phyloP scores from a whole-genome alignment of 179 eudicot genomes.

The Sideroxylon spinosum region DNA sequence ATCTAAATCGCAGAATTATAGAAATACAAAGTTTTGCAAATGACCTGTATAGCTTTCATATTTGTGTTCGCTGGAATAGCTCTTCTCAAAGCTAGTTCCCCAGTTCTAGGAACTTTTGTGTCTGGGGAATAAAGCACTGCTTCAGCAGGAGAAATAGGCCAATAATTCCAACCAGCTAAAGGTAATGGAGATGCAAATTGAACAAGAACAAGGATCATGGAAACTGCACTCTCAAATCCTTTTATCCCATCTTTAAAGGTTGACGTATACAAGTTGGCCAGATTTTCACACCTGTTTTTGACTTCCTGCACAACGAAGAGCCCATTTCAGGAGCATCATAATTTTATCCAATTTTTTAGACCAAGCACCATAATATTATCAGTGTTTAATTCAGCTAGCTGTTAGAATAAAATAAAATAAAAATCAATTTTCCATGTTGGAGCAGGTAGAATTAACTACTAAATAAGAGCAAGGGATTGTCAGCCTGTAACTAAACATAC shows the following conservation, averaged over 20 bases:
- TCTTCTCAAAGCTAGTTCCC: conserved; percentile 85
- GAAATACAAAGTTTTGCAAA: background rate
- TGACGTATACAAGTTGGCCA: conserved; percentile 18
- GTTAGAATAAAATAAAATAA: background rate
- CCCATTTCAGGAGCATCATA: conserved; percentile 28
- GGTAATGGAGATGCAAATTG: conserved; percentile 70
- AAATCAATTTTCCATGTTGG: background rate
- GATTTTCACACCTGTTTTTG: conserved; percentile 23
- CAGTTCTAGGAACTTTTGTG: conserved; percentile 94
- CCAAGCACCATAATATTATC: background rate
- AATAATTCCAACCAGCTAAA: conserved; percentile 37
- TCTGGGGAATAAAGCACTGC: conserved; percentile 98
- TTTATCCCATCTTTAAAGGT: conserved; percentile 40
- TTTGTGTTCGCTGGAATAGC: conserved; percentile 89
- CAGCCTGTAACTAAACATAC: background rate
- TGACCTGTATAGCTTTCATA: conserved; percentile 91
- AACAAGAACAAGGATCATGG: conserved; percentile 46
- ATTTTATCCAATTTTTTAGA: background rate
- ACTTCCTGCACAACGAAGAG: conserved; percentile 66
- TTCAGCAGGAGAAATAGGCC: conserved; percentile 56
- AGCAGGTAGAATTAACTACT: background rate
- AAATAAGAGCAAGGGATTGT: background rate
- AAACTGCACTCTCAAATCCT: conserved; percentile 44
- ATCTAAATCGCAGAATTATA: background rate
- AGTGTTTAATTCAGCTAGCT: background rate